Evolutionary conservation across 2,329 filamentous ascomycete genomes (phyloP).

Genomic region (Hypoxylon sp.): DNA sequence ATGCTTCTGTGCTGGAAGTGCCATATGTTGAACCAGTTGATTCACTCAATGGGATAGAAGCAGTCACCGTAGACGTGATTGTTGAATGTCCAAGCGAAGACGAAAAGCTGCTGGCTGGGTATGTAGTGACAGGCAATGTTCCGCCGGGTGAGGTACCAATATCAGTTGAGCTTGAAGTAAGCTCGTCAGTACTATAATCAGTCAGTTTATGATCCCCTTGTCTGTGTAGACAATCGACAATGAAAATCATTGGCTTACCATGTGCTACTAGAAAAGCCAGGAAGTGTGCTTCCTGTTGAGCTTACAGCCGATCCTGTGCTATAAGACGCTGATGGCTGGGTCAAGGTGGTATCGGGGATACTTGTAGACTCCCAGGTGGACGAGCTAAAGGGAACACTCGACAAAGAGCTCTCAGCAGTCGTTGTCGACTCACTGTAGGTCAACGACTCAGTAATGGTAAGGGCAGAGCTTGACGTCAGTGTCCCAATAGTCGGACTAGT

Average conservation of each 20-base stretch:
- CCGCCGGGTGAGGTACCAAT: background rate
- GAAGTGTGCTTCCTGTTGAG: constrained; percentile 5
- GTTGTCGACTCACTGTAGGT: constrained; percentile 28
- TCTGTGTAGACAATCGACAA: too few species aligned
- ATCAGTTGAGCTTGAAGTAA: constrained; percentile 5
- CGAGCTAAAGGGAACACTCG: constrained; percentile 14
- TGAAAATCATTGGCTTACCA: constrained; percentile 21
- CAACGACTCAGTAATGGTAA: constrained; percentile 28
- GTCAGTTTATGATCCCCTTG: constrained; percentile 10
- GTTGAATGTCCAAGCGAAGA: constrained; percentile 16
- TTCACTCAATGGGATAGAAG: constrained; percentile 10
- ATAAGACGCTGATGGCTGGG: constrained; percentile 3
- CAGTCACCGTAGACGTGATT: constrained; percentile 21
- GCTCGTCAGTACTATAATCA: constrained; percentile 23
- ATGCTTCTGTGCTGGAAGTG: constrained; percentile 16
- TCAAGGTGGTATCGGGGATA: background rate
- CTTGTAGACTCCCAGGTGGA: constrained; percentile 3
- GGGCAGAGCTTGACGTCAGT: constrained; percentile 32
- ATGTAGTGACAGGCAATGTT: constrained; percentile 7
- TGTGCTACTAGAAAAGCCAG: constrained; percentile 17
- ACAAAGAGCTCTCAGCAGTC: constrained; percentile 10
- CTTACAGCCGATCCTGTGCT: constrained; percentile 9
- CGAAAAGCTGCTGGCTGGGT: constrained; percentile 3
- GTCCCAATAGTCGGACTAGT: constrained; percentile 29
- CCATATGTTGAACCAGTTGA: constrained; percentile 9